Base-by-base conservation (phyloP, 2,329 filamentous ascomycete species). In the Cryphonectria nitschkei region DNA sequence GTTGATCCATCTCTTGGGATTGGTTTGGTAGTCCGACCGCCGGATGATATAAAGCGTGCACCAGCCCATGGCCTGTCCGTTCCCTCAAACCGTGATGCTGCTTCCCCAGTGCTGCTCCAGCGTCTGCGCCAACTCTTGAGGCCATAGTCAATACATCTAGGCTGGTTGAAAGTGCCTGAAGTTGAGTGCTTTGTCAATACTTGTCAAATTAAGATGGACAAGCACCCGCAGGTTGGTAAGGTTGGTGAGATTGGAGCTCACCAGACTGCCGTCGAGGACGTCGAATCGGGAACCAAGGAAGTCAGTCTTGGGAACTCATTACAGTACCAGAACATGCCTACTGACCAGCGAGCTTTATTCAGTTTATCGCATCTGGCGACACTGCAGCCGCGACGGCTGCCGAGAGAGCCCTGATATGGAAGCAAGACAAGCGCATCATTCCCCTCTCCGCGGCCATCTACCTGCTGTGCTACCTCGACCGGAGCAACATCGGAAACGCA, bases 401-500 rank as follows among this genome's bases (percentile, higher is more conserved):
- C 6, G 72, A 72, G 61, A 65, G 50, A 58, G 69, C 69, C 1
- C 66, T 73, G n/a, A 52, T 73, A 29, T 67, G 82, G 79, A 83
- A 82, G 69, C 85, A 87, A 74, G 87, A 89, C 75, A 74, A 83
- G 68, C 83, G 84, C 63, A 86, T 89, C 69, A 79, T 89, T 14
- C 86, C 87, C 0, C 77, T 88, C n/a, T 83, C 82, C 26, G 84
- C 85, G 19, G 79, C 78, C 43, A 86, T 88, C 41, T 88, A 88
- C 75, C 81, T 89, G 22, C 81, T 89, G 19, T 87, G 85, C 75
- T 88, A 87, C 73, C 80, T 89, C n/a, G 87, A 89, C 76, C 80
- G 85, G 19, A 84, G 84, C 22, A 88, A 88, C 77, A 91, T 92
- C 67, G 88, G 88, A 74, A 90, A 90, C 77, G 88, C 89, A 58